These are phyloP conservation scores for Gymnopilus dilepis DNA, from an alignment of 768 basidiomycete species.

Conservation along the genomic window DNA sequence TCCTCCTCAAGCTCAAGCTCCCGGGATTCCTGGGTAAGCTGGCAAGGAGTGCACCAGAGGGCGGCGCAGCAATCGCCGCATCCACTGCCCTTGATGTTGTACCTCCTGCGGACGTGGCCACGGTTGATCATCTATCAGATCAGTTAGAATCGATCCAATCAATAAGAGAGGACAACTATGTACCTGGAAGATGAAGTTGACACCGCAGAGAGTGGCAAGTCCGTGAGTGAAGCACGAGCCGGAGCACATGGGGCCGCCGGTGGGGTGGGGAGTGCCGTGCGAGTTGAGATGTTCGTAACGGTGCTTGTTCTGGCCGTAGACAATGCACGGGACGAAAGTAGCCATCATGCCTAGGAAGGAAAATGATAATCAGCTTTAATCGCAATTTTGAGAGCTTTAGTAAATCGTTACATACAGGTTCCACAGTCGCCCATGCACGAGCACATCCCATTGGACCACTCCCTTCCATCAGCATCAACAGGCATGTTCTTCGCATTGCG, in stretches of 20 bases:
- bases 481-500: conserved; percentile 41
- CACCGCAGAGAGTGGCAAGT: conserved; percentile 34
- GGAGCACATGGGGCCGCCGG: conserved; percentile 35
- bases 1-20: conserved; percentile 55
- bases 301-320: conserved; percentile 45
- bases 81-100: conserved; percentile 50
- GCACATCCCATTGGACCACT: conserved; percentile 40
- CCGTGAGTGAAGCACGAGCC: conserved; percentile 43
- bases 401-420: conserved; percentile 33
- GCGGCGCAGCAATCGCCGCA: conserved; percentile 46
- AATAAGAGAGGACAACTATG: not conserved
- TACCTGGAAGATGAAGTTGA: conserved; percentile 47
- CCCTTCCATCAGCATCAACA: conserved; percentile 39
- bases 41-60: conserved; percentile 52
- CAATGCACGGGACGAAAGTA: conserved; percentile 45
- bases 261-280: conserved; percentile 43
- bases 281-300: conserved; percentile 43
- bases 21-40: conserved; percentile 51
- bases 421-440: conserved; percentile 36
- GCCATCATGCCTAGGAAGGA: conserved; percentile 35
- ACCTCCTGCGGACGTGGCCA: conserved; percentile 45
- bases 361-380: not conserved
- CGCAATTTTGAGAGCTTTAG: not conserved
- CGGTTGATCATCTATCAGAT: conserved; percentile 38
- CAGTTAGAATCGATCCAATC: not conserved